Evolutionary conservation across 1,139 yeast genomes (phyloP), one percentile per base, ranked within the genome.

Genomic region (Kodamaea sp.): DNA sequence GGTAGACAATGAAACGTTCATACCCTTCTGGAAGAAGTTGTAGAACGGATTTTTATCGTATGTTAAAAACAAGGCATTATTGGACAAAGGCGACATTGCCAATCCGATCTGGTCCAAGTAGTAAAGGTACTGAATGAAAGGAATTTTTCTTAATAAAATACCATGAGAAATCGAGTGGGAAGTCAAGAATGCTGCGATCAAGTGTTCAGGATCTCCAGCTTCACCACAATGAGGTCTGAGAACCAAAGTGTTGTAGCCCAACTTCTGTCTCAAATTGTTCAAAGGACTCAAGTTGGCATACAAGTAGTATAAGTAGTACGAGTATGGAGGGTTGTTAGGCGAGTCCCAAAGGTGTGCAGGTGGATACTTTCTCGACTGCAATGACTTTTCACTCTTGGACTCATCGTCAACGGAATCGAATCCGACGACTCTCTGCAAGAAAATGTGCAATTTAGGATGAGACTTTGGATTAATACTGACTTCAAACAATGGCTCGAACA

Each of bases 371-470:
- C 78, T 80, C 5, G 64, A 50, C 50, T 82, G 89, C 53, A 83
- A 73, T 37, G 88, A 75, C 44, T 87, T 78, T 59, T 94, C 98
- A 24, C 78, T 76, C 61, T 94, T 94, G 15, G 96, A 87, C 61
- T 94, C 99, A 60, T 94, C 99, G 59, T 94, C 98, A 24, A 94
- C 99, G 3, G 97, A 88, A 59, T 94, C 99, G 60, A 94, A 92
- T 0, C 99, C 99, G 52, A 92, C 83, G 4, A 94, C 98, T 49
- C 98, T 75, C 63, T 89, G 95, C 48, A 94, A 66, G 58, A 94
- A 89, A 2, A 89, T 74, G 51, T 83, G 84, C 40, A 94, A 70
- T 55, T 94, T 92, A 10, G 98, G 98, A 61, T 90, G 94, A 3
- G 83, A 72, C 37, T 73, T 53, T 7, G 99, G 98, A 57, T 90